Base-by-base conservation (phyloP, 225 moss, liverwort and hornwort genomes). In the Physcomitrium patens region DNA sequence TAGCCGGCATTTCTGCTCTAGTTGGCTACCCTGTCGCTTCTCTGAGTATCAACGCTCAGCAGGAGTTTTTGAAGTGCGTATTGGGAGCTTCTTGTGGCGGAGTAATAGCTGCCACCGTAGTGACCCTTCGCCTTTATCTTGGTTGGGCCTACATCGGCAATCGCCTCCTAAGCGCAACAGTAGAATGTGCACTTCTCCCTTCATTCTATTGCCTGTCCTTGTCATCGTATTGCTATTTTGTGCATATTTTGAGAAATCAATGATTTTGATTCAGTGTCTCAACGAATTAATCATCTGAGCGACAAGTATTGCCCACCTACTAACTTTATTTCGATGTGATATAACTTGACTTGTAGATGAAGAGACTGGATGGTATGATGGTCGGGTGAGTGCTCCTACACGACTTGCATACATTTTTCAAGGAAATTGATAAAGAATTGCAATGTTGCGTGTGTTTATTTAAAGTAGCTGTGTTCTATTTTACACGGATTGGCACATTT, bases 351-450 rank as follows among this genome's bases (percentile, higher is more conserved):
- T 53, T 84, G 88, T 93, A 95, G 95, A 96, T 86, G 96, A 96
- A 79, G 96, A 96, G 86, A 92, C 91, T 46, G 96, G 96, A 77
- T 96, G 96, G 96, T 96, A 96, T 58, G 96, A 96, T 77, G 96
- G 96, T 19, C 86, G 94, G 95, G 95, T 95, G 86, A 8, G 91
- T 72, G 65, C 51, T 76, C 78, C 77, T 50, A 18, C 55, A 60
- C 19, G 31, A 44, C 18, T 12, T 51, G 14, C 37, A 48, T 12
- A 60, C 31, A 37, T 37, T 37, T 37, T 37, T 4, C 7, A 37
- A 37, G 31, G 5, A 37, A 37, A 37, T 37, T 37, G 4, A 37
- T 24, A 7, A 37, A 37, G 31, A 37, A 37, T 7, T 37, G 31
- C 31, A 37, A 37, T 37, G n/a, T 3, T 67, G 22, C 12, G 1